Conservation (phyloP, 257 asterid genomes). For the Fraxinus quadrangulata region DNA sequence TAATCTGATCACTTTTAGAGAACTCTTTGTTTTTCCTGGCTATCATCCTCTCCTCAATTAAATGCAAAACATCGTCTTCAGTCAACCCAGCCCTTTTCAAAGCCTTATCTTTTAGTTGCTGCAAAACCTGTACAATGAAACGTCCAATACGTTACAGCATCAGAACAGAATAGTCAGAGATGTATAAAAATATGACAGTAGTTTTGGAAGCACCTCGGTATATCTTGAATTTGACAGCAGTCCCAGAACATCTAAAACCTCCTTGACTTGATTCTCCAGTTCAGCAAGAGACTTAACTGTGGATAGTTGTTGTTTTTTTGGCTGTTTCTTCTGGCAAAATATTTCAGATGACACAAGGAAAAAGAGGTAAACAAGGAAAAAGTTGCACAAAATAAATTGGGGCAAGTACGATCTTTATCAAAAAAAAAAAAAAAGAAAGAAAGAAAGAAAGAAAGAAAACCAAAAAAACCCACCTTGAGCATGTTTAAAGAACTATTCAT, state of each 20-base stretch:
- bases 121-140: conserved; percentile 56
- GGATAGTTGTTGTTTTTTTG: conserved; percentile 34
- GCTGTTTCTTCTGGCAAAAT: conserved; percentile 35
- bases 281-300: conserved; percentile 34
- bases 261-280: conserved; percentile 39
- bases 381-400: not conserved
- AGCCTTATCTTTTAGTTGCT: conserved; percentile 81
- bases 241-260: conserved; percentile 41
- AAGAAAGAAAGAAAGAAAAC: too few relatives aligned
- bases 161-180: not conserved
- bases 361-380: not conserved
- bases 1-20: conserved; percentile 60
- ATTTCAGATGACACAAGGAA: not conserved
- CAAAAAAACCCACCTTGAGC: conserved; percentile 52
- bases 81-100: conserved; percentile 63
- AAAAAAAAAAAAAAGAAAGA: too few relatives aligned
- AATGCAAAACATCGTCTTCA: conserved; percentile 53
- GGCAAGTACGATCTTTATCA: not conserved
- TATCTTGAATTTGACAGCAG: conserved; percentile 37
- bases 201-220: conserved; percentile 39
- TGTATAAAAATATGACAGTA: not conserved
- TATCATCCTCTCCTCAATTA: conserved; percentile 59
- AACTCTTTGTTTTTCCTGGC: conserved; percentile 69
- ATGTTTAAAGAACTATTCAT: conserved; percentile 49
- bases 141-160: conserved; percentile 3